Conservation (phyloP, 306 rosid species). For the Quillaja saponaria region DNA sequence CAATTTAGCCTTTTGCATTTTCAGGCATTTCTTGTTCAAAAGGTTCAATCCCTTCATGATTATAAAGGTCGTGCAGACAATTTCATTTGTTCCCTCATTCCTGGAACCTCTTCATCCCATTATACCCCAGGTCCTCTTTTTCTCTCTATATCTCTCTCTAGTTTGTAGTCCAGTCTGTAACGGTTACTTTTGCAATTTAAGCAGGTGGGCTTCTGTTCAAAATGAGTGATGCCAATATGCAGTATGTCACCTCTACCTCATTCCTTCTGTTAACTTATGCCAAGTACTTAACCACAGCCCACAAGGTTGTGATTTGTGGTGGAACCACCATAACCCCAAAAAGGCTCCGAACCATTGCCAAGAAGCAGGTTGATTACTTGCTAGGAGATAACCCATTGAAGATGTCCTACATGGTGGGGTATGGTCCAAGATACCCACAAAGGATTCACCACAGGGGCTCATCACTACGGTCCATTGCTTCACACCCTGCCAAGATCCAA, state of each 20-base stretch:
- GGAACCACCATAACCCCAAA: conserved; percentile 59
- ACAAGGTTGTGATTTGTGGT: conserved; percentile 61
- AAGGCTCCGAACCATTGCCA: conserved; percentile 70
- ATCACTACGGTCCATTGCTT: conserved; percentile 61
- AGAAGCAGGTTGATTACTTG: conserved; percentile 88
- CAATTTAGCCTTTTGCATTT: not conserved
- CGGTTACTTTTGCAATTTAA: conserved; percentile 37
- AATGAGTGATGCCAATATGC: conserved; percentile 87
- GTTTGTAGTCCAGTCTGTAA: conserved; percentile 47
- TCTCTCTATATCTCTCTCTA: not conserved
- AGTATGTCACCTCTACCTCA: conserved; percentile 90
- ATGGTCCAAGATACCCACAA: conserved; percentile 72
- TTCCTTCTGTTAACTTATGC: conserved; percentile 79
- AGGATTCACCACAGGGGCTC: conserved; percentile 95
- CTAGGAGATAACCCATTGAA: conserved; percentile 83
- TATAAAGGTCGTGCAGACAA: conserved; percentile 91
- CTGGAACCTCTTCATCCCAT: conserved; percentile 70
- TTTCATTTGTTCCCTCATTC: conserved; percentile 82
- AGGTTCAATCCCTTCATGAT: conserved; percentile 66
- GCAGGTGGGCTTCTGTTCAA: conserved; percentile 89
- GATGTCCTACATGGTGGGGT: conserved; percentile 97
- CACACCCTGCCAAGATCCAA: conserved; percentile 74
- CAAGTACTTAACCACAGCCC: conserved; percentile 76
- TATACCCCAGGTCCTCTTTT: conserved; percentile 65
- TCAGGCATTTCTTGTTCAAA: conserved; percentile 83